phyloP scores from a whole-genome alignment of 495 filamentous ascomycete genomes.

The Symbiotaphrina buchneri region DNA sequence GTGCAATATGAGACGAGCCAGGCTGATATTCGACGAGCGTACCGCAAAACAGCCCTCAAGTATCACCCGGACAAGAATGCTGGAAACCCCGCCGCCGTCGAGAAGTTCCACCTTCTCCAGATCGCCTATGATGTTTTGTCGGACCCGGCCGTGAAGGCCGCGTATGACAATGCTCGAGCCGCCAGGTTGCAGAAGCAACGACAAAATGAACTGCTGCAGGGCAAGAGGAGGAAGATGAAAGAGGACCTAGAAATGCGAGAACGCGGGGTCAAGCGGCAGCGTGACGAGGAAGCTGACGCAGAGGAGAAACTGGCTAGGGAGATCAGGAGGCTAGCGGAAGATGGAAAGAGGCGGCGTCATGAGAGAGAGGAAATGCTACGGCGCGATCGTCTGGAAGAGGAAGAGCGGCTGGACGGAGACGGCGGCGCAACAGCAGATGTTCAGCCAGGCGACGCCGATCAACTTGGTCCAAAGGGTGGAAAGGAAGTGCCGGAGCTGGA shows the following conservation, averaged over 20 bases:
- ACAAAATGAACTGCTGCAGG: constrained; percentile 41
- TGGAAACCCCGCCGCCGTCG: constrained; percentile 31
- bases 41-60: constrained; percentile 69
- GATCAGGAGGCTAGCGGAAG: constrained; percentile 38
- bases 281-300: constrained; percentile 28
- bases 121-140: constrained; percentile 52
- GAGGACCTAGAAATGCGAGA: constrained; percentile 52
- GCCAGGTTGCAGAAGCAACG: constrained; percentile 36
- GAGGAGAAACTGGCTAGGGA: constrained; percentile 35
- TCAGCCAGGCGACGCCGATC: constrained; percentile 15
- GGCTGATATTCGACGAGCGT: constrained; percentile 63
- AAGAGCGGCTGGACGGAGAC: constrained; percentile 26
- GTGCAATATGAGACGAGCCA: constrained; percentile 38
- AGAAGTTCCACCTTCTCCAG: constrained; percentile 52
- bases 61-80: constrained; percentile 75
- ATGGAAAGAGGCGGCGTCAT: constrained; percentile 22
- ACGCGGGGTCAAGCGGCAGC: constrained; percentile 22
- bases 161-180: constrained; percentile 48
- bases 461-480: constrained; percentile 18
- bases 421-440: constrained; percentile 7
- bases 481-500: constrained; percentile 30
- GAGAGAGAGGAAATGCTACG: constrained; percentile 14
- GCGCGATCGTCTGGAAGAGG: constrained; percentile 7
- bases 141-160: constrained; percentile 31
- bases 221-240: constrained; percentile 45